Conservation (phyloP, 805 yeast genomes). For the Alloascoidea hylecoeti region DNA sequence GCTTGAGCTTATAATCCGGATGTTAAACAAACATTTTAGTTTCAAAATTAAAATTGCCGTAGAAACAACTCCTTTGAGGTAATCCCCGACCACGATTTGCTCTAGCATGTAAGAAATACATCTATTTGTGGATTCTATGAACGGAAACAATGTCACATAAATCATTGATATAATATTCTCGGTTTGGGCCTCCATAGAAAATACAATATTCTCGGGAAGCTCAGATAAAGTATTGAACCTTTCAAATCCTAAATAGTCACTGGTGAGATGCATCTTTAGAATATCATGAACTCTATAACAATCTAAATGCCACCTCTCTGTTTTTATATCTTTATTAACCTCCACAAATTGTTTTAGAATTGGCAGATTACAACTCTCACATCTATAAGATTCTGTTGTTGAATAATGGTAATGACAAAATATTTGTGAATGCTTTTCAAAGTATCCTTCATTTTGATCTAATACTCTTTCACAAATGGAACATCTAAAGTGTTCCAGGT, state of each 20-base stretch:
- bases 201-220: neutral
- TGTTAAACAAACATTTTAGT: neutral
- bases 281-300: neutral
- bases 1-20: neutral
- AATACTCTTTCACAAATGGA: neutral
- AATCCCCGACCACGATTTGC: neutral
- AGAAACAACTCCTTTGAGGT: neutral
- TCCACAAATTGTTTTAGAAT: neutral
- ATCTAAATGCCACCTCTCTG: neutral
- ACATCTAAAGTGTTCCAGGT: conserved; percentile 1
- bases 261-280: neutral
- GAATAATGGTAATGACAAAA: conserved; percentile 1
- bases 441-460: neutral
- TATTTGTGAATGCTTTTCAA: neutral
- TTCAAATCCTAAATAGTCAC: neutral
- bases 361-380: conserved; percentile 1
- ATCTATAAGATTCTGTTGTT: neutral
- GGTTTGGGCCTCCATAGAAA: neutral
- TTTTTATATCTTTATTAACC: neutral
- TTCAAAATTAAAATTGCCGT: neutral
- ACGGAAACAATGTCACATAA: neutral
- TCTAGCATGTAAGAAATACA: neutral
- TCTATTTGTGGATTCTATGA: neutral
- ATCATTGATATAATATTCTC: neutral
- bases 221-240: neutral